phyloP scores from a whole-genome alignment of 176 grass and related monocot genomes.

The Neostapfia colusana region DNA sequence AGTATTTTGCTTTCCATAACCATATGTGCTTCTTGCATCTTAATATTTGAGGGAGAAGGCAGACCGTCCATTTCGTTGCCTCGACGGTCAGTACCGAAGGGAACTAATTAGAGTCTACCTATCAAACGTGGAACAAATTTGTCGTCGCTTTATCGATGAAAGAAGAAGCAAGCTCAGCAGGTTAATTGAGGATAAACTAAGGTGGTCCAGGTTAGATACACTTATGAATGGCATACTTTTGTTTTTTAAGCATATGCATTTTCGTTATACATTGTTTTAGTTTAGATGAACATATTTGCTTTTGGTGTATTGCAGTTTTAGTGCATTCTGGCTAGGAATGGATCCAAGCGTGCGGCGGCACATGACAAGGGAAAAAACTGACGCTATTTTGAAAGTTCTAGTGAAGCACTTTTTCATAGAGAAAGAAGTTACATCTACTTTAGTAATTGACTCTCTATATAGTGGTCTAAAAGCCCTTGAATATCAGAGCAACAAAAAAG shows the following conservation, averaged over 20 bases:
- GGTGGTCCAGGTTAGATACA: constrained; percentile 81
- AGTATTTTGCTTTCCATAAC: constrained; percentile 55
- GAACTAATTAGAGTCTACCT: constrained; percentile 93
- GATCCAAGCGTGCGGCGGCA: constrained; percentile 52
- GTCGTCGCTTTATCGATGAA: constrained; percentile 88
- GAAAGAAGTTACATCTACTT: constrained; percentile 91
- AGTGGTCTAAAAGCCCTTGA: constrained; percentile 73
- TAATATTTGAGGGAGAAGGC: constrained; percentile 85
- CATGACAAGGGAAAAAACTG: constrained; percentile 78
- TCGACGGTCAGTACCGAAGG: constrained; percentile 83
- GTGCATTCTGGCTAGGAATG: constrained; percentile 71
- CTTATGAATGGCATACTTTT: background rate
- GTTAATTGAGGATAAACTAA: constrained; percentile 80
- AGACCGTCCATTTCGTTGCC: constrained; percentile 85
- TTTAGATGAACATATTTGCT: constrained; percentile 13
- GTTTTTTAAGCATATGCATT: background rate
- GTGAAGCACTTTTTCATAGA: constrained; percentile 89
- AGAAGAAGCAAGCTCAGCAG: constrained; percentile 75
- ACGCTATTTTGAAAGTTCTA: constrained; percentile 71
- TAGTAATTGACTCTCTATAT: constrained; percentile 83
- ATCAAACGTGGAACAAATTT: constrained; percentile 97
- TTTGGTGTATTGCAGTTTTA: constrained; percentile 59
- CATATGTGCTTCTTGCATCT: constrained; percentile 53
- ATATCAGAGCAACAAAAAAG: constrained; percentile 68
- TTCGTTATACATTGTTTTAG: background rate